These are phyloP conservation scores for Trichosanthes truncata DNA, from an alignment of 306 rosid genomes.

Conservation along the genomic window DNA sequence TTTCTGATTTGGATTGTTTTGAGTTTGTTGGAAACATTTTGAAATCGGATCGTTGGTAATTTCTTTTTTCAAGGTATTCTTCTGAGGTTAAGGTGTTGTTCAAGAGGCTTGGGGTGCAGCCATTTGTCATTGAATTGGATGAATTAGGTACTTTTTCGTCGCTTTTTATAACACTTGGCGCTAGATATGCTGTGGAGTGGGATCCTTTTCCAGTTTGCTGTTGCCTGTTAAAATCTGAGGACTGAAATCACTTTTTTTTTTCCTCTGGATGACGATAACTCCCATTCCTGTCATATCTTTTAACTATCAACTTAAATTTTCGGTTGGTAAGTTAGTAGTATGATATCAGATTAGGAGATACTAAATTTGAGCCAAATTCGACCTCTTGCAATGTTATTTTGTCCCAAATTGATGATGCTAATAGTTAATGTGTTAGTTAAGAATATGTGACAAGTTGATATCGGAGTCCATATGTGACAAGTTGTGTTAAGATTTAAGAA, in stretches of 20 bases:
- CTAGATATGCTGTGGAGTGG: neutral
- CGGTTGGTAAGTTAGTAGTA: neutral
- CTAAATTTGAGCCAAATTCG: neutral
- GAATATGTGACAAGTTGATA: neutral
- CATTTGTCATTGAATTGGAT: conserved; percentile 80
- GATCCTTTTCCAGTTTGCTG: neutral
- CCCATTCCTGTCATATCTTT: neutral
- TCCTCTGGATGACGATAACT: neutral
- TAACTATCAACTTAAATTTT: neutral
- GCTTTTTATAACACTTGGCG: neutral
- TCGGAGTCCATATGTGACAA: neutral
- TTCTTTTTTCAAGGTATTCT: conserved; percentile 44
- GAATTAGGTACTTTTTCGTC: conserved; percentile 50
- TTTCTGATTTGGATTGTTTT: neutral
- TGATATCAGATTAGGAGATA: neutral
- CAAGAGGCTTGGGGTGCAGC: conserved; percentile 58
- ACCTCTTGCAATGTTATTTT: neutral
- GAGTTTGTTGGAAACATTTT: neutral
- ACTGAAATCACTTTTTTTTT: neutral
- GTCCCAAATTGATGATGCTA: neutral
- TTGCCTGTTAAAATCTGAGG: neutral
- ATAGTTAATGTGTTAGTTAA: neutral
- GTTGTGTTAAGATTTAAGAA: neutral
- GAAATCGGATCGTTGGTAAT: neutral
- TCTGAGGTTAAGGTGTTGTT: conserved; percentile 78